Percentiles rank a stretch among this genome's conserved stretches.
phyloP scores from a whole-genome alignment of 176 grass and related monocot genomes.

The Guadua angustifolia region DNA sequence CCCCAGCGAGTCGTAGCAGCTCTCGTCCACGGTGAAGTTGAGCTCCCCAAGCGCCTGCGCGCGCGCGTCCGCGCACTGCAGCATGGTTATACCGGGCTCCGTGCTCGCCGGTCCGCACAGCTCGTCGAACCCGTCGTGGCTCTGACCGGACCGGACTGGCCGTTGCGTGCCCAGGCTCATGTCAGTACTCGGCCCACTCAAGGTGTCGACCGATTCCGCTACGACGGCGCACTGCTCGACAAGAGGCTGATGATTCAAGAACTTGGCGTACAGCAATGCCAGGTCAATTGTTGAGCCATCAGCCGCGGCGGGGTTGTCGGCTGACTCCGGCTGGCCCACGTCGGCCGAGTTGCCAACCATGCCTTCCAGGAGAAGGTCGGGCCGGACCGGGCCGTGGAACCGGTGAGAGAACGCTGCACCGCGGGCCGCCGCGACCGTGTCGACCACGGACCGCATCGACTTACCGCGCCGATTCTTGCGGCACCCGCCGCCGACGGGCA shows the following conservation, averaged over 20 bases:
- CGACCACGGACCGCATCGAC: slow-evolving; percentile 18
- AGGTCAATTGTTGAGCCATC: slow-evolving; percentile 55
- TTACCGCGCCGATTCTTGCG: slow-evolving; percentile 77
- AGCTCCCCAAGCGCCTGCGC: slow-evolving; percentile 14
- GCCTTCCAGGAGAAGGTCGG: slow-evolving; percentile 67
- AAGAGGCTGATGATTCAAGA: slow-evolving; percentile 42
- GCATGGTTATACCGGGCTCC: not conserved
- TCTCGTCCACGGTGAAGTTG: slow-evolving; percentile 48
- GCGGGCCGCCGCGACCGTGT: not conserved
- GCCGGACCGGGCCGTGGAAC: slow-evolving; percentile 52
- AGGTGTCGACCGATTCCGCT: slow-evolving; percentile 32
- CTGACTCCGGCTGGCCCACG: not conserved
- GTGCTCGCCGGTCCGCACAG: slow-evolving; percentile 8
- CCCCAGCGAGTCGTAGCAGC: slow-evolving; percentile 54
- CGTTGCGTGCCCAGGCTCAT: not conserved
- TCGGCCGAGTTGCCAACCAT: slow-evolving; percentile 42
- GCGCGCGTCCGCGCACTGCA: not conserved
- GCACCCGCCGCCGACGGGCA: slow-evolving; percentile 81
- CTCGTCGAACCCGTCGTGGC: slow-evolving; percentile 16
- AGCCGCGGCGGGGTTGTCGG: slow-evolving; percentile 8
- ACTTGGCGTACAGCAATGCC: slow-evolving; percentile 66
- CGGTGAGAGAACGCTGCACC: slow-evolving; percentile 26
- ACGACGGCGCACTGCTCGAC: slow-evolving; percentile 8
- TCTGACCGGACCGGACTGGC: not conserved
- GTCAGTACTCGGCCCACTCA: slow-evolving; percentile 26